phyloP scores from a whole-genome alignment of 2,329 filamentous ascomycete genomes.

The Microsporum canis region DNA sequence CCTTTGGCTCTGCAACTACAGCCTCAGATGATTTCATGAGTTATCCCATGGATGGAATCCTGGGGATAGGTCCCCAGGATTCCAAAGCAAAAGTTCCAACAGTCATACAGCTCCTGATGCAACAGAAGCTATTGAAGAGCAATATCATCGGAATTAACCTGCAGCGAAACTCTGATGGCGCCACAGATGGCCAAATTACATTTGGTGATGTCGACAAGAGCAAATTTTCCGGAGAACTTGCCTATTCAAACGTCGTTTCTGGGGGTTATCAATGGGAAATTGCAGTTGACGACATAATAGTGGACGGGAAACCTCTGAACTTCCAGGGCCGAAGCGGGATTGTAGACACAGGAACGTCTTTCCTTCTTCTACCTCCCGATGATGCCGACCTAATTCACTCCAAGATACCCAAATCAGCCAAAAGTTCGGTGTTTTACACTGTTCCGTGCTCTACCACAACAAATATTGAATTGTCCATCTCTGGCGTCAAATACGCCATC shows the following conservation, averaged over 20 bases:
- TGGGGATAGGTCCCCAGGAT: conserved; percentile 59
- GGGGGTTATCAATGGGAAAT: conserved; percentile 60
- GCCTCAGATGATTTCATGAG: conserved; percentile 63
- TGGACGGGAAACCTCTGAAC: conserved; percentile 48
- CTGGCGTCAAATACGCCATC: conserved; percentile 54
- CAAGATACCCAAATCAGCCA: conserved; percentile 50
- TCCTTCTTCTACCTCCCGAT: conserved; percentile 57
- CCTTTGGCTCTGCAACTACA: conserved; percentile 59
- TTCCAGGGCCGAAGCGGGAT: conserved; percentile 50
- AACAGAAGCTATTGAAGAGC: conserved; percentile 45
- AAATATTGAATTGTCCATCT: conserved; percentile 55
- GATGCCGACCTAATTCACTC: conserved; percentile 59
- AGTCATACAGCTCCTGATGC: conserved; percentile 52
- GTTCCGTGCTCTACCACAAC: conserved; percentile 60
- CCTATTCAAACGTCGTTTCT: conserved; percentile 48
- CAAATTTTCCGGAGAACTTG: conserved; percentile 57
- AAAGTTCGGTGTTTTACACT: conserved; percentile 44
- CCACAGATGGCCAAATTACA: conserved; percentile 62
- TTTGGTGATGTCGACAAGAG: conserved; percentile 59
- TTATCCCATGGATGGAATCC: conserved; percentile 79
- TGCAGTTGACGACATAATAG: conserved; percentile 52
- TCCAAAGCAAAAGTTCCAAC: conserved; percentile 47
- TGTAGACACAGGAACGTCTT: conserved; percentile 76
- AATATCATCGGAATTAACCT: conserved; percentile 64
- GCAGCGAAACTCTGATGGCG: conserved; percentile 53